These are phyloP conservation scores for Candida maesae DNA, from an alignment of 805 yeast species.

Conservation along the genomic window DNA sequence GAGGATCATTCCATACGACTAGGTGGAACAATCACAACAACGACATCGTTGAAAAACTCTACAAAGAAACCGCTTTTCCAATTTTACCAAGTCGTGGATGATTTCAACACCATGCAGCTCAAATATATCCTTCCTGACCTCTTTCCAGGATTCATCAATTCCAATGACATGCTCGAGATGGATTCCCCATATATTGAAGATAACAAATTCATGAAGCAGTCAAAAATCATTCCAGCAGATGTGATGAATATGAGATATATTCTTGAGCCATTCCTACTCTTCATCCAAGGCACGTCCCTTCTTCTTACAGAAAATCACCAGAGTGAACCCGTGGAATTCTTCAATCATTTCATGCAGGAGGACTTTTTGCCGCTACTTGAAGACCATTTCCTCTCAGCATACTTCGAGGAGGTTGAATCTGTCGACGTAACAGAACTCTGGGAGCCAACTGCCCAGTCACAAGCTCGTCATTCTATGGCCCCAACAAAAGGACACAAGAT, in stretches of 20 bases:
- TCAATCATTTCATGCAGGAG: constrained; percentile 58
- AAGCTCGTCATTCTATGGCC: background rate
- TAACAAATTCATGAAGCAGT: constrained; percentile 55
- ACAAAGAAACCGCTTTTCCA: constrained; percentile 31
- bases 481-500: background rate
- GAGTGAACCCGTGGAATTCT: constrained; percentile 40
- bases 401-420: constrained; percentile 42
- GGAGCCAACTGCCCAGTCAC: constrained; percentile 15
- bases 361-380: constrained; percentile 64
- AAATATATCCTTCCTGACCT: constrained; percentile 49
- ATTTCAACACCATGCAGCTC: constrained; percentile 38
- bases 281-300: constrained; percentile 54
- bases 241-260: constrained; percentile 78
- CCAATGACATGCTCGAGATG: constrained; percentile 31
- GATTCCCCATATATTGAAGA: constrained; percentile 53
- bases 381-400: constrained; percentile 48
- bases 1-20: constrained; percentile 9
- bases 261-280: constrained; percentile 66
- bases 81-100: constrained; percentile 32
- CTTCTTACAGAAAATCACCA: constrained; percentile 31
- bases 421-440: constrained; percentile 34
- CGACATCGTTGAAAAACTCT: constrained; percentile 29
- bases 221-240: constrained; percentile 63
- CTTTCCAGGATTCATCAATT: constrained; percentile 62
- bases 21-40: constrained; percentile 9